Percentiles rank a stretch among this genome's conserved stretches.
Conservation (phyloP, 345 rosid species). For the Arabis alpina region DNA sequence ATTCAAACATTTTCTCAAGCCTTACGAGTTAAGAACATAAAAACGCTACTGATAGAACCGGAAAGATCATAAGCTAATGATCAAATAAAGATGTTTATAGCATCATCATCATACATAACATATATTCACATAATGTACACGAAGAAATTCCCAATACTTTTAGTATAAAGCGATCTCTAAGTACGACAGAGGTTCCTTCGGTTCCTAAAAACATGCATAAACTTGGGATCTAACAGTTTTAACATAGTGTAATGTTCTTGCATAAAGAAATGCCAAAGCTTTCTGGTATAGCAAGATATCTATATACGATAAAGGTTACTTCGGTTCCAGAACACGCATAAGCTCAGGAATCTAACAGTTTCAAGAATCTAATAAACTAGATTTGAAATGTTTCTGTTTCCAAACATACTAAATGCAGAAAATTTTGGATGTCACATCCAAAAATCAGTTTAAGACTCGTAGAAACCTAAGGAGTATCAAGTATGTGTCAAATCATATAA, state of each 20-base stretch:
- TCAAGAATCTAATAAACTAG: constrained; percentile 1
- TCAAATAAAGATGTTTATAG: neutral
- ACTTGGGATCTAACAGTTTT: no score
- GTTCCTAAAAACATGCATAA: no score
- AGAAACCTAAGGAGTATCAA: neutral
- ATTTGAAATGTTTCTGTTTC: neutral
- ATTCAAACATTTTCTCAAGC: no score
- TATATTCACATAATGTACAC: no score
- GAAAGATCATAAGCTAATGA: constrained; percentile 10
- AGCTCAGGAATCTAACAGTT: constrained; percentile 9
- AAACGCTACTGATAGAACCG: neutral
- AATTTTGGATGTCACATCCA: neutral
- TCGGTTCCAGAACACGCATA: no score
- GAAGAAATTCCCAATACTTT: no score
- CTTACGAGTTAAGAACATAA: no score
- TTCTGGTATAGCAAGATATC: no score
- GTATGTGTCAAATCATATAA: neutral
- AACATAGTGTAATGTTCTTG: neutral
- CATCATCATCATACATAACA: no score
- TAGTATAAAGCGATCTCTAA: neutral
- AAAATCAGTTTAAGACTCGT: neutral
- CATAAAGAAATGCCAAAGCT: neutral
- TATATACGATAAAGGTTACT: no score
- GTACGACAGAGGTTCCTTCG: no score
- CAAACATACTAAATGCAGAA: neutral